Evolutionary conservation across 805 yeast species (phyloP), one percentile per base, ranked within the genome.

Genomic region (Candida ovalis): DNA sequence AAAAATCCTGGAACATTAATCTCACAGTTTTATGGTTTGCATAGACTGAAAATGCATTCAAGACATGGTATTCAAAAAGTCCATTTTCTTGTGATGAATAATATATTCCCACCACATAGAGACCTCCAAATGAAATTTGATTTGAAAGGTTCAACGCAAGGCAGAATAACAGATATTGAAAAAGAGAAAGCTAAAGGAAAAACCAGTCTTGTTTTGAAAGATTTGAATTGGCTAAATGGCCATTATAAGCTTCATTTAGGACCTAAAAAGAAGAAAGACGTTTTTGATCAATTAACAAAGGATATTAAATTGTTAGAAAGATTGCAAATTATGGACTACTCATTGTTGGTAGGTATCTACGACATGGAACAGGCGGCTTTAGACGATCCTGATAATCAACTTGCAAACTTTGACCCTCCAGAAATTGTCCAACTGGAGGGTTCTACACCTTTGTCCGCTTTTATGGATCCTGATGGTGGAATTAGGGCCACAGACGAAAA

Each of bases 1-100:
- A 72, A 74, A 15, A 86, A 92, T 61, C 97, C 97, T 23, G 82
- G 88, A 61, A 94, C 99, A 0, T 73, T 94, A 53, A 72, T 94
- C 5, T 86, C 96, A n/a, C 99, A 94, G 68, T 90, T 92, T 66
- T 94, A 94, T 69, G 99, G 99, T 0, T 74, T 94, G 45, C 98
- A 94, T 64, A 74, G 99, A 50, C 84, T 94, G 43, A 90, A 92
- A 65, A 84, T 92, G 81, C 96, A 96, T 8, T 75, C 78, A 3
- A 78, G 77, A 38, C 58, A 59, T 7, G 69, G 70, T 10, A 67
- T 70, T 37, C 76, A 90, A 46, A 91, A 88, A 63, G 88, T 94
- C 36, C 96, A 94, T 68, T 92, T 94, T 57, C 75, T 94, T 46
- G 97, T 94, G 30, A 94, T 94, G 99, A 94, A 94, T 72, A 94